These are phyloP conservation scores for Pseudopithomyces chartarum DNA, from an alignment of 2,329 filamentous ascomycete genomes.

Conservation along the genomic window DNA sequence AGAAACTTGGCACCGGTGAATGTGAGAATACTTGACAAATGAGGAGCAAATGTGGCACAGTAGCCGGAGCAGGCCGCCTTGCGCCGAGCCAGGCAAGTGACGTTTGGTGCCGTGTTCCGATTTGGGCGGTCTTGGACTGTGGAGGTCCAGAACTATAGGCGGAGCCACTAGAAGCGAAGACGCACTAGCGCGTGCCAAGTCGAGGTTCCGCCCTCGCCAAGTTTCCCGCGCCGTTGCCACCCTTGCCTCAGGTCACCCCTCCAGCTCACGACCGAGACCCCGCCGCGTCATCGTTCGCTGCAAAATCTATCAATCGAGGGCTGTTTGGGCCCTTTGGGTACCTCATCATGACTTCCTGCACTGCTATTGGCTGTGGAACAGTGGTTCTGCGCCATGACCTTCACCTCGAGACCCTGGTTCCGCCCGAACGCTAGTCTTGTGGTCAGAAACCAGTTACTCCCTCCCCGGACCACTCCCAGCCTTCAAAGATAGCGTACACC, in stretches of 20 bases:
- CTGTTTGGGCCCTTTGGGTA: neutral
- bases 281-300: slow-evolving; percentile 2
- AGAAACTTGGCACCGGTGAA: neutral
- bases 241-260: slow-evolving; percentile 19
- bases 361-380: neutral
- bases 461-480: neutral
- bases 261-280: slow-evolving; percentile 14
- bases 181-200: slow-evolving; percentile 23
- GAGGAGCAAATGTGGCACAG: neutral
- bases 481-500: slow-evolving; percentile 1
- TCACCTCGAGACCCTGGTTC: neutral
- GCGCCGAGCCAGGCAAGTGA: neutral
- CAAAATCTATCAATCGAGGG: neutral
- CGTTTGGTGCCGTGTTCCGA: slow-evolving; percentile 1
- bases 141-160: slow-evolving; percentile 5
- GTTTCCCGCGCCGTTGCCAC: slow-evolving; percentile 20
- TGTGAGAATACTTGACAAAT: neutral
- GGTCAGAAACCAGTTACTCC: neutral
- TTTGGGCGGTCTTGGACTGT: neutral
- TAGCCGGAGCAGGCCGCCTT: slow-evolving; percentile 1
- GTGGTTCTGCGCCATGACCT: neutral
- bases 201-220: slow-evolving; percentile 26
- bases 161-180: slow-evolving; percentile 11
- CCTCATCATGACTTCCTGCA: slow-evolving; percentile 13
- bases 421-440: slow-evolving; percentile 1